Evolutionary conservation across 2,329 filamentous ascomycete genomes (phyloP), one percentile per base, ranked within the genome.

Genomic region (Pseudogymnoascus sp.): DNA sequence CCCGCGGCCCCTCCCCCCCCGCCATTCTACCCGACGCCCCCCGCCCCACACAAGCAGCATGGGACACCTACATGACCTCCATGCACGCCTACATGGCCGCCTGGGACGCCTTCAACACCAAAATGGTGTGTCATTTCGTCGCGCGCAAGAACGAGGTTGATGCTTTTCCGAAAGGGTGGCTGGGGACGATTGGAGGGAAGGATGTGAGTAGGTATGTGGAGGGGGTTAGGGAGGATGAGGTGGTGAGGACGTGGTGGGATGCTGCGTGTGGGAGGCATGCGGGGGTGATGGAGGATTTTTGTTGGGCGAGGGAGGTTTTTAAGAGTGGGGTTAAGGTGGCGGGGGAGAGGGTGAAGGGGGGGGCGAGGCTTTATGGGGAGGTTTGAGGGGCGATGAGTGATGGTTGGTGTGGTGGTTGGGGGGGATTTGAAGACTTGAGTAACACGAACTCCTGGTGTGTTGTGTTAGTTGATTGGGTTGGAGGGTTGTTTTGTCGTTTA

Each of bases 211-310:
- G 82, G 63, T 91, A 91, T 71, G 72, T 84, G 64, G 76, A 75
- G 38, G 84, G 82, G 71, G 74, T 88, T 63, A 80, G 82, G 67
- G 83, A 90, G 73, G 89, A 92, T 70, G 81, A 84, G 66, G 77
- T 78, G 59, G 82, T 90, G 4, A 78, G 85, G 63, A 78, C 78
- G 69, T 79, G 81, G 63, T 91, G 88, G 86, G 75, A 75, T 31
- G 73, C 80, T 7, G 83, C 83, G 6, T 84, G 82, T 65, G 80
- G 84, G 47, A 79, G 79, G 65, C 88, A 92, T 70, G 80, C 83
- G 63, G 73, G 78, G 63, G 80, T 81, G 8, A 75, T 91, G 63
- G 77, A 79, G 67, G 81, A 84, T 67, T 89, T 86, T 69, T 77
- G 81, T 73, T 78, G 73, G 53, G 69, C 78, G 53, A 75, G 75